phyloP scores from a whole-genome alignment of 139 green algal species.

The Auxenochlorella pyrenoidosa region DNA sequence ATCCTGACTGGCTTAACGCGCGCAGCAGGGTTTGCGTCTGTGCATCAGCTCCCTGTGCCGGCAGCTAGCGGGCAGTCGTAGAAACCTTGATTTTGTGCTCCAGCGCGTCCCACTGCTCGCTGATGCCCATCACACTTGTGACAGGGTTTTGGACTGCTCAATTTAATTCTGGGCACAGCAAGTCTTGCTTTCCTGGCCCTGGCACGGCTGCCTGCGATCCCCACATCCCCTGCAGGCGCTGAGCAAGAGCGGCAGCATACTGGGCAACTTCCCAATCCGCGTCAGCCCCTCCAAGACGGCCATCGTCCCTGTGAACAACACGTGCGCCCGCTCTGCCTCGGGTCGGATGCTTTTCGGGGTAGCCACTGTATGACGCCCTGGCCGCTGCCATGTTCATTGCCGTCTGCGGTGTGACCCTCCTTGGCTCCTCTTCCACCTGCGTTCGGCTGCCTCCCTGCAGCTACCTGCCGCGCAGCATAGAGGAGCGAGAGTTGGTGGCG shows the following conservation, averaged over 20 bases:
- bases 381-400: no score
- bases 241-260: slow-evolving; percentile 62
- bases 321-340: slow-evolving; percentile 39
- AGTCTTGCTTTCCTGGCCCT: background rate
- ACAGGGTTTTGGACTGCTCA: no score
- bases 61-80: no score
- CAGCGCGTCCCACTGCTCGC: no score
- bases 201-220: background rate
- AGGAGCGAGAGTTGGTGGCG: slow-evolving; percentile 74
- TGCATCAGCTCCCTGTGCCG: no score
- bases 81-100: no score
- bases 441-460: background rate
- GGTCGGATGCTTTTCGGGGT: slow-evolving; percentile 13
- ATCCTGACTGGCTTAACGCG: no score
- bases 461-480: slow-evolving; percentile 59
- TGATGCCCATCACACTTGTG: background rate
- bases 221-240: slow-evolving; percentile 58
- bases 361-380: no score
- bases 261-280: slow-evolving; percentile 81
- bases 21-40: no score
- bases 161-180: no score
- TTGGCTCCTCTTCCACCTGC: slow-evolving; percentile 40
- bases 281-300: slow-evolving; percentile 94
- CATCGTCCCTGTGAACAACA: slow-evolving; percentile 94
- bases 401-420: no score